Evolutionary conservation across 1,284 basidiomycete species (phyloP).

Genomic region (Naganishia sp.): DNA sequence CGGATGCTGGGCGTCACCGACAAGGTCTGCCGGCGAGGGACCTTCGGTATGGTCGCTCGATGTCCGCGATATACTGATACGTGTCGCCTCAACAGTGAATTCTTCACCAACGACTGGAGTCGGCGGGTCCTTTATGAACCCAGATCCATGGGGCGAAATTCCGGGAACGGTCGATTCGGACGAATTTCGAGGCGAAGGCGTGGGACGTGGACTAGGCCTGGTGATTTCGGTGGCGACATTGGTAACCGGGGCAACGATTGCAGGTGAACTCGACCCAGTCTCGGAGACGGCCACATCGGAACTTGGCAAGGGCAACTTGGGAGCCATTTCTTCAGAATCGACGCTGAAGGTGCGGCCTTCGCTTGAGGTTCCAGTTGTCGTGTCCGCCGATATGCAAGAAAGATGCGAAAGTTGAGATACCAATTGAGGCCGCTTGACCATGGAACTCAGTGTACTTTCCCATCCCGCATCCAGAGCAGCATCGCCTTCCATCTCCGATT

Average conservation of each 20-base stretch:
- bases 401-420: slow-evolving; percentile 1
- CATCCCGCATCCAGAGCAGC: neutral
- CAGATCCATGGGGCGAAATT: no score
- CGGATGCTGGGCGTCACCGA: neutral
- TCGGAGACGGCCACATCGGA: neutral
- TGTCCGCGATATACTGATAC: neutral
- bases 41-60: slow-evolving; percentile 4
- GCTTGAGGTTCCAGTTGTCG: slow-evolving; percentile 17
- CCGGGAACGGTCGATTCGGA: no score
- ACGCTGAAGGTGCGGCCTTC: slow-evolving; percentile 19
- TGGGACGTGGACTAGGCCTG: neutral
- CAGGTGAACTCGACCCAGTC: no score
- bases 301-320: neutral
- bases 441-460: neutral
- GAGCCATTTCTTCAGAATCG: slow-evolving; percentile 14
- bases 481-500: neutral
- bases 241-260: no score
- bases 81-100: neutral
- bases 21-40: neutral
- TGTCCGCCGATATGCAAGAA: slow-evolving; percentile 10
- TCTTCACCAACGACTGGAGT: neutral
- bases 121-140: no score
- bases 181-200: neutral
- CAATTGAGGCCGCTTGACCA: neutral
- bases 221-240: neutral